Base-by-base conservation (phyloP, 2,329 filamentous ascomycete species). In the Arthrobotrys megalospora region DNA sequence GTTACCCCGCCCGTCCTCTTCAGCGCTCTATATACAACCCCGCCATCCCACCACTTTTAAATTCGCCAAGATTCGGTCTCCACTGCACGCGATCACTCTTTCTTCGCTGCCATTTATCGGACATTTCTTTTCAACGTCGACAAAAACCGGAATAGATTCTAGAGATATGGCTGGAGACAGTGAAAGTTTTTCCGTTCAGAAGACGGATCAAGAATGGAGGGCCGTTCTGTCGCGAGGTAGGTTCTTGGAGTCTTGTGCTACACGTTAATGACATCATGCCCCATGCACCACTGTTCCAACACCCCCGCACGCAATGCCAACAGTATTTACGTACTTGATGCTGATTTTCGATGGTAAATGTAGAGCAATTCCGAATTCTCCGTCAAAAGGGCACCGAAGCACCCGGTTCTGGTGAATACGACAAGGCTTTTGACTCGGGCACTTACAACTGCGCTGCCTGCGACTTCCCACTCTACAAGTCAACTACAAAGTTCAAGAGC, bases 301-400 rank as follows among this genome's bases (percentile, higher is more conserved):
- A 28, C 1, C 53, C 50, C 53, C 81, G 86, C 86, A 82, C 85
- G n/a, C n/a, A n/a, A n/a, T n/a, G n/a, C n/a, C n/a, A n/a, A n/a
- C n/a, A n/a, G n/a, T n/a, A n/a, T n/a, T n/a, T 86, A 84, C 80
- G 84, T 80, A 32, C 43, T 24, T 34, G 21, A n/a, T 1, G 32
- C 12, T 16, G 12, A 34, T 14, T 24, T 45, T 16, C 45, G 19
- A 45, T 34, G 19, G 28, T 12, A 16, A 16, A 43, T 41, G 28
- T 14, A 97, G 95, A 97, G 83, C 96, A 99, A 88, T 99, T 98
- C 87, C 93, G 93, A 80, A 89, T 99, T 83, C 90, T 99, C 69
- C 92, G 96, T 80, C 87, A 96, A 84, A 95, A 97, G 85, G 96
- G 94, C 82, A 99, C 96, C 53, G 96, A 99, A 84, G 85, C 89